A percentile compares a stretch with the other conserved stretches of the same genome.
phyloP scores from a whole-genome alignment of 2,329 filamentous ascomycete species.

The Teratosphaeria zuluensis region DNA sequence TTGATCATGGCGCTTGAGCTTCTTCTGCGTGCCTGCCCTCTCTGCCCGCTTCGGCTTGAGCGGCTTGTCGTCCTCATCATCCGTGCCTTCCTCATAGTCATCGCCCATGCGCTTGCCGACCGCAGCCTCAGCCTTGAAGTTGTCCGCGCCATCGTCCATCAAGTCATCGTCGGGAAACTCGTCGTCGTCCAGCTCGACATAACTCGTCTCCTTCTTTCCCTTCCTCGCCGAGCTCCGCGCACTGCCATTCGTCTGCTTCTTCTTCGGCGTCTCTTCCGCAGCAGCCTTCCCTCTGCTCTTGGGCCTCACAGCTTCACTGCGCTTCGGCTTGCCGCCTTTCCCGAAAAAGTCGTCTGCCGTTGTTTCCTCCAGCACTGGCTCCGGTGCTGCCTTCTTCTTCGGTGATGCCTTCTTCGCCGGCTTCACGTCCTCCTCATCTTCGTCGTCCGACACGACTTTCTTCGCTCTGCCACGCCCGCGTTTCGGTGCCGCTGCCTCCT shows the following conservation, averaged over 20 bases:
- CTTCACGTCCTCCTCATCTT: conserved; percentile 31
- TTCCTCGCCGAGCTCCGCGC: conserved; percentile 24
- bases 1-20: conserved; percentile 28
- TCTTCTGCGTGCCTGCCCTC: conserved; percentile 17
- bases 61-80: conserved; percentile 57
- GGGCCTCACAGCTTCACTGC: conserved; percentile 30
- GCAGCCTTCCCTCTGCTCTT: conserved; percentile 14
- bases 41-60: conserved; percentile 37
- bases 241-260: conserved; percentile 27
- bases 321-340: conserved; percentile 43
- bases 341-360: conserved; percentile 56
- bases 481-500: conserved; percentile 28
- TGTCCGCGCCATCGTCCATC: conserved; percentile 54
- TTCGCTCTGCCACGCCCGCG: conserved; percentile 42
- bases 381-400: conserved; percentile 42
- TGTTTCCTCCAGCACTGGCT: conserved; percentile 38
- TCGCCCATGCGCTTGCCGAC: conserved; percentile 49
- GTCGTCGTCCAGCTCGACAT: conserved; percentile 25
- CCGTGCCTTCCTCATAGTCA: conserved; percentile 58
- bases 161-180: conserved; percentile 29
- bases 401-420: conserved; percentile 46
- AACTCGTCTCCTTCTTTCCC: conserved; percentile 34
- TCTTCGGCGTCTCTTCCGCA: conserved; percentile 30
- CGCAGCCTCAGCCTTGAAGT: conserved; percentile 66
- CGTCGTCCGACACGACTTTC: conserved; percentile 71